phyloP scores from a whole-genome alignment of 2,329 filamentous ascomycete genomes.

The Dichotomopilus funicola region DNA sequence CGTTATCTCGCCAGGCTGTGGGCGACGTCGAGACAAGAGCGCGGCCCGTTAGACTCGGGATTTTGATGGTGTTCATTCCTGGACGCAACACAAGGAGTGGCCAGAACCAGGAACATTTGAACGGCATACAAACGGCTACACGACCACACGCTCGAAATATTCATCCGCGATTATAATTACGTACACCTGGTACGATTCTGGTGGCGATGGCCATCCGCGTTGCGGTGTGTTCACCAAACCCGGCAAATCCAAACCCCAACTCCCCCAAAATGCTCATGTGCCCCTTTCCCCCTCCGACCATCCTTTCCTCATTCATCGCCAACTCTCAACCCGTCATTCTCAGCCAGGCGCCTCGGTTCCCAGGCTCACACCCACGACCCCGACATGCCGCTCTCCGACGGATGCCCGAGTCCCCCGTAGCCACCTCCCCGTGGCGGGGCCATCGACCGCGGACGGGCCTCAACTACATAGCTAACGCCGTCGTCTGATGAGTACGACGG shows the following conservation, averaged over 20 bases:
- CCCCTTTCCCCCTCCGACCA: neutral
- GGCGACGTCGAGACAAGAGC: no score
- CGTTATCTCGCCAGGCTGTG: no score
- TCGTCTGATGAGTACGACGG: slow-evolving; percentile 74
- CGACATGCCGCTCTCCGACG: slow-evolving; percentile 37
- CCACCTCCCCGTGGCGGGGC: slow-evolving; percentile 39
- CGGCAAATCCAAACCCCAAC: neutral
- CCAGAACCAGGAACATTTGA: neutral
- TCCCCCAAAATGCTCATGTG: neutral
- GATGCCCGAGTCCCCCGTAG: slow-evolving; percentile 37
- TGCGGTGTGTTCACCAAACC: neutral
- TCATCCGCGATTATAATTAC: neutral
- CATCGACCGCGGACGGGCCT: slow-evolving; percentile 55
- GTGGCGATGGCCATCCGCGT: neutral
- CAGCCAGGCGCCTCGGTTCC: no score
- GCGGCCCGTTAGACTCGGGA: no score
- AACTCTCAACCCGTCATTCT: neutral
- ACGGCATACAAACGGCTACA: neutral
- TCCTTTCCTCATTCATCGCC: neutral
- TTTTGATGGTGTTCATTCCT: no score
- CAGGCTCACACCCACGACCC: slow-evolving; percentile 12
- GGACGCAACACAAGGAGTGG: neutral
- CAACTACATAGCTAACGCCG: slow-evolving; percentile 64
- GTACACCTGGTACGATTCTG: slow-evolving; percentile 5
- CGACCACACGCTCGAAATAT: neutral